A percentile compares a stretch with the other conserved stretches of the same genome.
These are phyloP conservation scores for Mangifera indica DNA, from an alignment of 345 rosid genomes.

Conservation along the genomic window DNA sequence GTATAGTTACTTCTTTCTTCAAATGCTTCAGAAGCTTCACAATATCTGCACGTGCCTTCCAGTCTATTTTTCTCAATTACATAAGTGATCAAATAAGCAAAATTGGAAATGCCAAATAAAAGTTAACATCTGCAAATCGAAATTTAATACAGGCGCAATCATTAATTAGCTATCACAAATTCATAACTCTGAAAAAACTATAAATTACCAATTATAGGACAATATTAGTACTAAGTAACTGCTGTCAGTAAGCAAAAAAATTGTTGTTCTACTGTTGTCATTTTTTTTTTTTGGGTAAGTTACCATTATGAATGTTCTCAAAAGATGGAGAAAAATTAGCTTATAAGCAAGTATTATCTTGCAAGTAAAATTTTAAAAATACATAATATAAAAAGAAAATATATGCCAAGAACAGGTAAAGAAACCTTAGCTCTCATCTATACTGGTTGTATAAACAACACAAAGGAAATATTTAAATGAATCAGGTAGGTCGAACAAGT, in stretches of 20 bases:
- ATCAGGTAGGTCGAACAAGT: not conserved
- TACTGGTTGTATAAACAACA: too few relatives aligned
- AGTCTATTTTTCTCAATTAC: conserved; percentile 47
- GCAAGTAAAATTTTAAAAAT: not conserved
- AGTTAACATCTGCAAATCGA: conserved; percentile 1
- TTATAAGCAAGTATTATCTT: not conserved
- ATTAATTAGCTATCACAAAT: not conserved
- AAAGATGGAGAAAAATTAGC: not conserved
- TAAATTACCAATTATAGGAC: not conserved
- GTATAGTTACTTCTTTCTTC: conserved; percentile 76
- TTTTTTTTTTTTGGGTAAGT: too few relatives aligned
- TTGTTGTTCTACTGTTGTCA: not conserved
- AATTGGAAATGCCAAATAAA: not conserved
- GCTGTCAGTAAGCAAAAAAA: not conserved
- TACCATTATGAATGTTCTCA: not conserved
- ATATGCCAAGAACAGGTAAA: not conserved
- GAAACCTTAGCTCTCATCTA: too few relatives aligned
- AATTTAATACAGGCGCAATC: not conserved
- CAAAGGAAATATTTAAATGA: not conserved
- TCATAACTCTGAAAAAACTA: not conserved
- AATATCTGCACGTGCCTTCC: conserved; percentile 94
- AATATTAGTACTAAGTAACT: not conserved
- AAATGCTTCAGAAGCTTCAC: conserved; percentile 82
- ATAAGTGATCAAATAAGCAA: conserved; percentile 7
- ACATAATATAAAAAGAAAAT: not conserved